Evolutionary conservation across 805 yeast genomes (phyloP).

Genomic region (Yarrowia sp.): DNA sequence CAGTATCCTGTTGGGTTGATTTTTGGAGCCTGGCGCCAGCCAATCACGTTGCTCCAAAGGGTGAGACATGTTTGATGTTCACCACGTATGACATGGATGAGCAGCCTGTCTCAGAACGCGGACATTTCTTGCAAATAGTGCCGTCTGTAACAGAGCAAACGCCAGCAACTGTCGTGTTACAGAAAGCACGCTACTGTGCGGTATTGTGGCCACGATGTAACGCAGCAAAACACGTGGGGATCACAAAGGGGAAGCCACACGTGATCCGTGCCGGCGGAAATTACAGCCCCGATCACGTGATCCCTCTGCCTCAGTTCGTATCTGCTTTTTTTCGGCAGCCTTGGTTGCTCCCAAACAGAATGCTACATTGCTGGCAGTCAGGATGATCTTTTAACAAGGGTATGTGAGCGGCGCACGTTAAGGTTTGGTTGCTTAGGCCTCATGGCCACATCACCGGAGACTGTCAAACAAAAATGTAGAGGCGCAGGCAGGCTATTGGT

Average conservation of each 20-base stretch:
- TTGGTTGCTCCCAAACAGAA: conserved; percentile 9
- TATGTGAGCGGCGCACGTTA: background rate
- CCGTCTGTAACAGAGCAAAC: background rate
- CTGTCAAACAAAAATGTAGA: background rate
- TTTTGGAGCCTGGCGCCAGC: too few relatives aligned
- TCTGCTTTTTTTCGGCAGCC: too few relatives aligned
- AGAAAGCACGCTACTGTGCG: background rate
- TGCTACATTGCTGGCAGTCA: conserved; percentile 9
- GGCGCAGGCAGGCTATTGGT: too few relatives aligned
- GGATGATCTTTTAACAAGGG: conserved; percentile 12
- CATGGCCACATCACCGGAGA: background rate
- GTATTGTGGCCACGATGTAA: too few relatives aligned
- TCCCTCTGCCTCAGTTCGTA: too few relatives aligned
- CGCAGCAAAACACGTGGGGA: background rate
- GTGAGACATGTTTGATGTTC: conserved; percentile 17
- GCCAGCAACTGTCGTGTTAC: background rate
- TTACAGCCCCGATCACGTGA: too few relatives aligned
- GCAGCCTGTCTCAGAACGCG: conserved; percentile 16
- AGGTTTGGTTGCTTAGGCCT: conserved; percentile 13
- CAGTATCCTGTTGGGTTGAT: too few relatives aligned
- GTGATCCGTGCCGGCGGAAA: too few relatives aligned
- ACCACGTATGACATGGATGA: conserved; percentile 2
- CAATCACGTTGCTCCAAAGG: too few relatives aligned
- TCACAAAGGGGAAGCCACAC: background rate
- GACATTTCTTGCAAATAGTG: background rate